phyloP scores from a whole-genome alignment of 208 protist species.

The Crithidia sp. region DNA sequence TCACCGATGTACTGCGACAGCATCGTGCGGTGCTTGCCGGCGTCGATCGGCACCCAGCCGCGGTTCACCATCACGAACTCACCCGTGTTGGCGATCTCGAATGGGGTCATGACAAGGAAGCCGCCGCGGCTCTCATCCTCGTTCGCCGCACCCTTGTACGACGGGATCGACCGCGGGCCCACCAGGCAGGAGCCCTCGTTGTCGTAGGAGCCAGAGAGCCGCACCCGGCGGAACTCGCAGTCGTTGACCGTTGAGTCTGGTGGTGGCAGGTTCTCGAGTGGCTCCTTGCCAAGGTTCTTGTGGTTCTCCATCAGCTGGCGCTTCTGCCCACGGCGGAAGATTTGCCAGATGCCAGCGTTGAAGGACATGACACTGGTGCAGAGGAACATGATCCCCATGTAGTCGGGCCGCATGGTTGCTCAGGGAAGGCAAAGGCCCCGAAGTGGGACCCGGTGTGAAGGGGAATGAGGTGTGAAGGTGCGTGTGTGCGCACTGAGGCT shows the following conservation, averaged over 20 bases:
- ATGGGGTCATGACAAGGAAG: constrained; percentile 88
- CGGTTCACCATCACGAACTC: constrained; percentile 87
- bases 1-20: constrained; percentile 87
- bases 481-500: neutral
- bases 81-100: constrained; percentile 68
- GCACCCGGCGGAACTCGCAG: constrained; percentile 70
- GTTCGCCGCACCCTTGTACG: constrained; percentile 76
- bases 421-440: too few species aligned
- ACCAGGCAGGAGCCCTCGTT: constrained; percentile 87
- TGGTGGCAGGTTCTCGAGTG: constrained; percentile 56
- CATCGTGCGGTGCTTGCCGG: constrained; percentile 83
- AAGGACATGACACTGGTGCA: constrained; percentile 84
- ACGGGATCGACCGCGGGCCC: constrained; percentile 82
- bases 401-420: constrained; percentile 77
- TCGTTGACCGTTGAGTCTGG: constrained; percentile 44
- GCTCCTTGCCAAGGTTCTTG: constrained; percentile 70
- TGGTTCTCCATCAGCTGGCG: constrained; percentile 82
- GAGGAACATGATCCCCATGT: constrained; percentile 86
- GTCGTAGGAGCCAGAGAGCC: constrained; percentile 81
- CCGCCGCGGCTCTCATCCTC: constrained; percentile 81
- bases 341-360: constrained; percentile 89
- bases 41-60: constrained; percentile 90
- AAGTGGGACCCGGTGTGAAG: too few species aligned
- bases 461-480: neutral
- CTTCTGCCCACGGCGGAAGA: constrained; percentile 80